Conservation (phyloP, 2,329 filamentous ascomycete species). For the Colletotrichum sp. region DNA sequence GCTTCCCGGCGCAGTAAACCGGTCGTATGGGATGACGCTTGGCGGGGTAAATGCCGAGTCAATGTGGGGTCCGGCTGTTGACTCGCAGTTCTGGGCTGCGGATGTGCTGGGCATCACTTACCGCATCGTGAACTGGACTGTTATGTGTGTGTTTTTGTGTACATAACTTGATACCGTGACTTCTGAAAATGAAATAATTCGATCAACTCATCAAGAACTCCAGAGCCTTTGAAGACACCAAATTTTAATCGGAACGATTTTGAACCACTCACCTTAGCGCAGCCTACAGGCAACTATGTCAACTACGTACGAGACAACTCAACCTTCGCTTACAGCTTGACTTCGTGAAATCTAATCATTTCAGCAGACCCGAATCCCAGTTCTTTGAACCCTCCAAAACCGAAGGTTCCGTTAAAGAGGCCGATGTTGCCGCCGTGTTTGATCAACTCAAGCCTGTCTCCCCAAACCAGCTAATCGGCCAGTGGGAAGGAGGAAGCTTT, state of each 20-base stretch:
- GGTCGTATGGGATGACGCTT: neutral
- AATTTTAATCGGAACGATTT: rapidly evolving
- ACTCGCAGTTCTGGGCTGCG: neutral
- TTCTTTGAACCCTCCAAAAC: neutral
- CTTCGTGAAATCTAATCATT: neutral
- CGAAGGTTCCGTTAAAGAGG: neutral
- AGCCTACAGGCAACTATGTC: neutral
- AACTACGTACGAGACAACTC: neutral
- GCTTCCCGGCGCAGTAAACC: neutral
- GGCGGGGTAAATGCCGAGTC: neutral
- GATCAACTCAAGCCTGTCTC: constrained; percentile 26
- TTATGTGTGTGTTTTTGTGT: neutral
- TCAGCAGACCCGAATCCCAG: neutral
- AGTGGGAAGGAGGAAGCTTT: constrained; percentile 33
- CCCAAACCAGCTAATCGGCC: constrained; percentile 28
- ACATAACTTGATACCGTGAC: neutral
- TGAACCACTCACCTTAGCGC: rapidly evolving
- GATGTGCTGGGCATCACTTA: neutral
- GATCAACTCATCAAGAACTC: neutral
- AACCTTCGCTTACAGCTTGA: neutral
- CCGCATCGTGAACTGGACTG: neutral
- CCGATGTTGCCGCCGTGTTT: constrained; percentile 3
- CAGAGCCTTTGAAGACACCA: rapidly evolving
- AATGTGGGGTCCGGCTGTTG: neutral
- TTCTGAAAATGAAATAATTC: rapidly evolving